Conservation (phyloP, 371 early-diverging fungal genomes). For the Apophysomyces variabilis region DNA sequence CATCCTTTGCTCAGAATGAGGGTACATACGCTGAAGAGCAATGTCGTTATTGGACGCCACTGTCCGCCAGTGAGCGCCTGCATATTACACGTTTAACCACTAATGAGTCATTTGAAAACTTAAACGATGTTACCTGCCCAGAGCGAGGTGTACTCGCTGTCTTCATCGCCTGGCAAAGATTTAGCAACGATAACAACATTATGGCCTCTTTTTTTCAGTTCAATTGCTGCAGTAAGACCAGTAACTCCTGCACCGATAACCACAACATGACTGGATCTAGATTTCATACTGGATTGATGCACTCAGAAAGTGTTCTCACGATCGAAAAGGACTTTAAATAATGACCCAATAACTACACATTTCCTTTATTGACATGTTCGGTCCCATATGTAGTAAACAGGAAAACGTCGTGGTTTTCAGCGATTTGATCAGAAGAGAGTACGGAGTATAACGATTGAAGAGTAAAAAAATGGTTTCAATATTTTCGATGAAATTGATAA, state of each 20-base stretch:
- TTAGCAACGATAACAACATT: conserved; percentile 62
- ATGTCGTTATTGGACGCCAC: conserved; percentile 50
- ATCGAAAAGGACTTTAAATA: no score
- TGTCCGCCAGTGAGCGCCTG: conserved; percentile 78
- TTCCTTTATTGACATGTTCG: no score
- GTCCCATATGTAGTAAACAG: no score
- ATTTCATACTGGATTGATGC: not conserved
- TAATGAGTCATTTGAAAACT: not conserved
- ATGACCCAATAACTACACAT: no score
- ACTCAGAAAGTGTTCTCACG: no score
- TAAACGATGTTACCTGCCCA: conserved; percentile 59
- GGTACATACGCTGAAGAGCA: conserved; percentile 46
- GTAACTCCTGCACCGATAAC: conserved; percentile 80
- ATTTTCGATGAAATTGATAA: no score
- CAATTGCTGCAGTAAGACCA: conserved; percentile 70
- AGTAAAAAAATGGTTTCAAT: no score
- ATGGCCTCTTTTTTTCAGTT: conserved; percentile 56
- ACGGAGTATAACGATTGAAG: no score
- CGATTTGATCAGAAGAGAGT: no score
- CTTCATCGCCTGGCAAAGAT: conserved; percentile 57
- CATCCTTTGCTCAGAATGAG: not conserved
- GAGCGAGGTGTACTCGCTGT: conserved; percentile 71
- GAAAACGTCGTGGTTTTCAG: no score
- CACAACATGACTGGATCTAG: conserved; percentile 24
- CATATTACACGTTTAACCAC: not conserved